A percentile compares a stretch with the other conserved stretches of the same genome.
Conservation (phyloP, 176 grass and related monocot species). For the Avena atlantica region DNA sequence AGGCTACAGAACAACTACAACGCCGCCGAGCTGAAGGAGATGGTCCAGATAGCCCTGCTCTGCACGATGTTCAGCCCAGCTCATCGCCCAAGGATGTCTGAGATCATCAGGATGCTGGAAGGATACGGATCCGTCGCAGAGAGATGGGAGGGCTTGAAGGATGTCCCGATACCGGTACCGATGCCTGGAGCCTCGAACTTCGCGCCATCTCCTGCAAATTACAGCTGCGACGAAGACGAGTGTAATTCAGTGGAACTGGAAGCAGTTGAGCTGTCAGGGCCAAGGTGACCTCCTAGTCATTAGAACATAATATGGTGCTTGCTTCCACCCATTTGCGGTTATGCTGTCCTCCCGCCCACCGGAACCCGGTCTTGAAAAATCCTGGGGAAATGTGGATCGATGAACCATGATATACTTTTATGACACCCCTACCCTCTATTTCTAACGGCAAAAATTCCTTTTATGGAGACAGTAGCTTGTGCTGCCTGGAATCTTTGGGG, state of each 20-base stretch:
- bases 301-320: not conserved
- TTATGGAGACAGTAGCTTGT: no score
- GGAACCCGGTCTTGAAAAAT: not conserved
- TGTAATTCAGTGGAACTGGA: slow-evolving; percentile 54
- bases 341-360: not conserved
- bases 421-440: no score
- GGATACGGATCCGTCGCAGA: slow-evolving; percentile 55
- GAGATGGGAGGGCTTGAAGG: slow-evolving; percentile 72
- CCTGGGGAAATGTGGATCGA: not conserved
- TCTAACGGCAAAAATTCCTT: no score
- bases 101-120: slow-evolving; percentile 78
- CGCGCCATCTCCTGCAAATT: slow-evolving; percentile 7
- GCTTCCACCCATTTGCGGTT: not conserved
- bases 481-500: no score
- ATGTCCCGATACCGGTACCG: slow-evolving; percentile 20
- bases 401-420: not conserved
- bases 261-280: slow-evolving; percentile 78
- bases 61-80: slow-evolving; percentile 67
- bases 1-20: slow-evolving; percentile 56
- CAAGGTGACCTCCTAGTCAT: slow-evolving; percentile 52
- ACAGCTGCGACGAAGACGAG: slow-evolving; percentile 12
- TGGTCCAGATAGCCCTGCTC: slow-evolving; percentile 81
- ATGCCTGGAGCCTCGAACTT: slow-evolving; percentile 28
- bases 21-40: slow-evolving; percentile 57
- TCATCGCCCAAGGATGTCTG: slow-evolving; percentile 72